phyloP scores from a whole-genome alignment of 1,284 basidiomycete genomes.

The Papiliotrema nemorosa region DNA sequence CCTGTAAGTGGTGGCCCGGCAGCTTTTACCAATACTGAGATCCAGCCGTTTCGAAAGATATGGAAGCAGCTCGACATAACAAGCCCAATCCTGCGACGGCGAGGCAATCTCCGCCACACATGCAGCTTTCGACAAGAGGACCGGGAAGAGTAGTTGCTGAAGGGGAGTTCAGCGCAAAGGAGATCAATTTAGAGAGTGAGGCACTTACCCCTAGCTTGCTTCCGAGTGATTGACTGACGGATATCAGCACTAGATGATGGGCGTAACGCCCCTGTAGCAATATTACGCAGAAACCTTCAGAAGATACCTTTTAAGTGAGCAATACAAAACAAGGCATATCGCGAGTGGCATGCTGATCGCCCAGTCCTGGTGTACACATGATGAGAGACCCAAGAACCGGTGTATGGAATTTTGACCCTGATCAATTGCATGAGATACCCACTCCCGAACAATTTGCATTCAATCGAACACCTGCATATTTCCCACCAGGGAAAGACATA shows the following conservation, averaged over 20 bases:
- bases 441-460: slow-evolving; percentile 87
- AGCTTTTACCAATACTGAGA: too few species aligned
- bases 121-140: too few species aligned
- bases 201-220: too few species aligned
- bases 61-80: too few species aligned
- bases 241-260: background rate
- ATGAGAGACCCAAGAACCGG: slow-evolving; percentile 79
- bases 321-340: background rate
- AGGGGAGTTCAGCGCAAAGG: background rate
- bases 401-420: slow-evolving; percentile 79
- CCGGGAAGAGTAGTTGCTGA: background rate
- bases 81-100: too few species aligned
- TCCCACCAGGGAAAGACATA: slow-evolving; percentile 74
- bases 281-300: slow-evolving; percentile 1
- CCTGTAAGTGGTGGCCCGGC: too few species aligned
- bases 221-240: too few species aligned
- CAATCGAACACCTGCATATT: slow-evolving; percentile 69
- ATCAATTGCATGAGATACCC: slow-evolving; percentile 64
- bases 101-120: too few species aligned
- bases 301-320: slow-evolving; percentile 9
- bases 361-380: slow-evolving; percentile 87
- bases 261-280: background rate
- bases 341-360: background rate
- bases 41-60: too few species aligned
- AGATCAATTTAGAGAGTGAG: background rate